phyloP scores from a whole-genome alignment of 176 grass and related monocot species.

The Avena atlantica region DNA sequence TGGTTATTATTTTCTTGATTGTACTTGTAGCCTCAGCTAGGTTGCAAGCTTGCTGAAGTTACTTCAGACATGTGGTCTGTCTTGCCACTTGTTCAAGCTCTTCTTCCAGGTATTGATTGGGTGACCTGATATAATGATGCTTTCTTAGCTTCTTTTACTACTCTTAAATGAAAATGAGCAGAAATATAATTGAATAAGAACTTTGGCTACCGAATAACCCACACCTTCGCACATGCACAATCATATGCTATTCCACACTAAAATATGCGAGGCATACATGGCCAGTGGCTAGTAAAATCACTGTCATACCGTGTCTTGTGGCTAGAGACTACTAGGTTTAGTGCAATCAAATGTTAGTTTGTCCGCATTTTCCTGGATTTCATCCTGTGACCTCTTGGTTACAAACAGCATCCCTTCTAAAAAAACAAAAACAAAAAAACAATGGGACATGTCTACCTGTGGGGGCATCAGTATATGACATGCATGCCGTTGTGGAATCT shows the following conservation, averaged over 20 bases:
- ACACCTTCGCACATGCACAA: neutral
- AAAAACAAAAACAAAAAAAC: neutral
- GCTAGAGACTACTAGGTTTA: neutral
- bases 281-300: neutral
- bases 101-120: constrained; percentile 77
- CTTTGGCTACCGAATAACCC: constrained; percentile 1
- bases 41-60: constrained; percentile 76
- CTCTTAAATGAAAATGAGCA: constrained; percentile 27
- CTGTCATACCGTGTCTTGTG: constrained; percentile 1
- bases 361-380: constrained; percentile 24
- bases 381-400: neutral
- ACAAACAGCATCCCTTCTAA: neutral
- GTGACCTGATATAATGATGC: constrained; percentile 27
- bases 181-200: constrained; percentile 24
- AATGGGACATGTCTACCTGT: neutral
- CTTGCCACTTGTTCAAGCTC: constrained; percentile 92
- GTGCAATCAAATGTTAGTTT: constrained; percentile 23
- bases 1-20: constrained; percentile 41
- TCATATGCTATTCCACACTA: constrained; percentile 34
- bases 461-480: constrained; percentile 7
- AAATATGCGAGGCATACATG: constrained; percentile 18
- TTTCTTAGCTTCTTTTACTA: constrained; percentile 29
- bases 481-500: constrained; percentile 13
- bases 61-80: constrained; percentile 82
- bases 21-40: constrained; percentile 72